Evolutionary conservation across 2,329 filamentous ascomycete species (phyloP).

Genomic region (Zalaria obscura): DNA sequence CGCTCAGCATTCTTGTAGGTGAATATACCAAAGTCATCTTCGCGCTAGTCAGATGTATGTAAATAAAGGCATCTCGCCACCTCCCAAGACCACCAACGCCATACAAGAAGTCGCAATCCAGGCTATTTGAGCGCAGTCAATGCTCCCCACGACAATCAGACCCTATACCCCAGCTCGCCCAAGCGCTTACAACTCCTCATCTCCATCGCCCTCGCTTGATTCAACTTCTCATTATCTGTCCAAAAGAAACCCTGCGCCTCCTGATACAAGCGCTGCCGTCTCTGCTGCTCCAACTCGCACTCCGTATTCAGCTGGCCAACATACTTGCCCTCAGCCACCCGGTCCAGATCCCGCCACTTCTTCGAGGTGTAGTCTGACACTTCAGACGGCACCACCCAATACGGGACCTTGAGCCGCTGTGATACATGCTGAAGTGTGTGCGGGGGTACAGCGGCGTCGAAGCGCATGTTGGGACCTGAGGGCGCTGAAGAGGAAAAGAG

Average conservation of each 20-base stretch:
- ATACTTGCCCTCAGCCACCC: constrained; percentile 59
- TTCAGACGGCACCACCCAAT: constrained; percentile 72
- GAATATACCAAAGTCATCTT: too few species aligned
- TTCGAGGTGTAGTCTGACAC: constrained; percentile 53
- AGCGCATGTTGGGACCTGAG: constrained; percentile 57
- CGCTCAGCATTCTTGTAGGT: too few species aligned
- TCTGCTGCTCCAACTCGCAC: constrained; percentile 60
- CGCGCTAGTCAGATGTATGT: too few species aligned
- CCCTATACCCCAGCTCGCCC: constrained; percentile 30
- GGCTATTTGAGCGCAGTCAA: too few species aligned
- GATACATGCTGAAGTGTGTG: constrained; percentile 63
- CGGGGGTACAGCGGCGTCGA: constrained; percentile 56
- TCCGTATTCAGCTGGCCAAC: constrained; percentile 51
- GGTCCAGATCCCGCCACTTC: constrained; percentile 63
- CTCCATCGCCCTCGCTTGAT: constrained; percentile 48
- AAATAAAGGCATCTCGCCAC: too few species aligned
- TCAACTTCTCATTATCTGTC: constrained; percentile 66
- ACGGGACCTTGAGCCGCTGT: constrained; percentile 57
- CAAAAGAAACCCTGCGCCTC: constrained; percentile 82
- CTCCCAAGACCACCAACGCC: too few species aligned
- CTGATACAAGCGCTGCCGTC: constrained; percentile 53
- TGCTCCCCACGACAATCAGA: too few species aligned
- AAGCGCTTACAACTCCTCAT: constrained; percentile 46
- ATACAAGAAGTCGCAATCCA: too few species aligned
- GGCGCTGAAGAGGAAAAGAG: constrained; percentile 45